phyloP scores from a whole-genome alignment of 2,329 filamentous ascomycete species.

The Arachnomyces sp. region DNA sequence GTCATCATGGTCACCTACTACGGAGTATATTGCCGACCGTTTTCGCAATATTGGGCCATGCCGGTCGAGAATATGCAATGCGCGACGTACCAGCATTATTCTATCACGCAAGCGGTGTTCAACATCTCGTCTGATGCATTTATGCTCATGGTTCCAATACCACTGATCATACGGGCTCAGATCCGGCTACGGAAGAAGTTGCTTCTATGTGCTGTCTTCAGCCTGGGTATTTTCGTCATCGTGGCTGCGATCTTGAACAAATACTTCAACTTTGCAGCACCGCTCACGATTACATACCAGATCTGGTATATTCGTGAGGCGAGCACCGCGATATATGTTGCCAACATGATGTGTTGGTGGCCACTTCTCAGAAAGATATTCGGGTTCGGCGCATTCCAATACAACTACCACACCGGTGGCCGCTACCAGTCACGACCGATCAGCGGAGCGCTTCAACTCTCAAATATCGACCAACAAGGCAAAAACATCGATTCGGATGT shows the following conservation, averaged over 20 bases:
- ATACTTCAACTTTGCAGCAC: conserved; percentile 38
- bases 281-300: conserved; percentile 36
- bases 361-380: conserved; percentile 44
- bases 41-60: conserved; percentile 45
- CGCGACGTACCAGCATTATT: conserved; percentile 37
- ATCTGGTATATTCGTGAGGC: conserved; percentile 43
- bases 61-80: conserved; percentile 37
- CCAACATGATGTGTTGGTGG: conserved; percentile 46
- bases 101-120: conserved; percentile 38
- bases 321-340: conserved; percentile 39
- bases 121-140: conserved; percentile 37
- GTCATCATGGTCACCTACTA: conserved; percentile 43
- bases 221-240: conserved; percentile 40
- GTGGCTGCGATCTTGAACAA: conserved; percentile 43
- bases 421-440: too few relatives aligned
- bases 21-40: conserved; percentile 40
- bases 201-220: conserved; percentile 35
- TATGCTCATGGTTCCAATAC: conserved; percentile 37
- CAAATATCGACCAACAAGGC: too few relatives aligned
- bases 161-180: conserved; percentile 32
- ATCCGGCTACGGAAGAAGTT: conserved; percentile 36
- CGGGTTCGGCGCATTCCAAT: conserved; percentile 3
- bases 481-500: too few relatives aligned
- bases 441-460: too few relatives aligned
- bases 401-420: too few relatives aligned